Conservation (phyloP, 2,329 filamentous ascomycete species). For the Fusarium agapanthi region DNA sequence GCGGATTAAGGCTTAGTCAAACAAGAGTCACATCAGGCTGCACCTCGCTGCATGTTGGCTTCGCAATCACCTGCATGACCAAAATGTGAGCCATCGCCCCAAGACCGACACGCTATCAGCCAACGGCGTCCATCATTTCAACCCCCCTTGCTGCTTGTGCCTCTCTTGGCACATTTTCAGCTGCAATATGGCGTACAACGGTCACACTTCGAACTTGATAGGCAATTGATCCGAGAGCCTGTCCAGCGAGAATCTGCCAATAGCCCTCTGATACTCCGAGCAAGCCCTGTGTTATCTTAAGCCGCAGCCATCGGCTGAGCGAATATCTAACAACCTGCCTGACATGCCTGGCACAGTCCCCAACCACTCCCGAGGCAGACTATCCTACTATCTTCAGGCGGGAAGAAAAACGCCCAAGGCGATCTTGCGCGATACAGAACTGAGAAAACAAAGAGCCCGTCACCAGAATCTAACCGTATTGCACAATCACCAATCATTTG, state of each 20-base stretch:
- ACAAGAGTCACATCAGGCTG: not conserved
- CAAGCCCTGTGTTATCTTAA: not conserved
- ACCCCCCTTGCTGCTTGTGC: not conserved
- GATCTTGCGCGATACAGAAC: not conserved
- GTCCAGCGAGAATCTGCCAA: not conserved
- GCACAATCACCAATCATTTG: not conserved
- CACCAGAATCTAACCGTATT: not conserved
- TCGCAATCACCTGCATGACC: not conserved
- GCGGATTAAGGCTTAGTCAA: not conserved
- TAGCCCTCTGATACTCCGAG: not conserved
- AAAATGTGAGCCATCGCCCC: not conserved
- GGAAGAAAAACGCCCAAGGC: not conserved
- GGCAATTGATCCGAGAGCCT: not conserved
- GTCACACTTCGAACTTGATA: not conserved
- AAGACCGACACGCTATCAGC: not conserved
- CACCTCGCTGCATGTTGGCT: not conserved
- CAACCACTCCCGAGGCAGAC: constrained; percentile 2
- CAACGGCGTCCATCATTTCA: not conserved
- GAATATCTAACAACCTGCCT: constrained; percentile 3
- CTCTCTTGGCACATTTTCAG: not conserved
- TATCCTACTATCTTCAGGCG: not conserved
- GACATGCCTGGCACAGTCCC: not conserved
- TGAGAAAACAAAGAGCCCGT: not conserved
- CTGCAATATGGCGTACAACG: not conserved
- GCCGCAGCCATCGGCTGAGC: not conserved